phyloP scores from a whole-genome alignment of 345 rosid genomes.

The Eucalyptus pauciflora region DNA sequence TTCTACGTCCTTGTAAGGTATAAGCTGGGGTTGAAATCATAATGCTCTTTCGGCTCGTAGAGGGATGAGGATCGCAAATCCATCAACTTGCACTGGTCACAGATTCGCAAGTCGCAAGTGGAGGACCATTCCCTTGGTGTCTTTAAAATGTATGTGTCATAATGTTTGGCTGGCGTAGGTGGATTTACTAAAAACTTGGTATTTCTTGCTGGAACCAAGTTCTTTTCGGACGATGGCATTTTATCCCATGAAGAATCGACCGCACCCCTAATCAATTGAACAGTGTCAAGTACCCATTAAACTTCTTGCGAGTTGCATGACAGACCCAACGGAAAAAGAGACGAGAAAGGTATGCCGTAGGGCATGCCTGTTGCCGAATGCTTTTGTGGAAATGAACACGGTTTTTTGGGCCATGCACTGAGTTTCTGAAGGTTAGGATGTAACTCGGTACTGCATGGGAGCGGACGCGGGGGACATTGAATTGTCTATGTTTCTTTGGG shows the following conservation, averaged over 20 bases:
- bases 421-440: background rate
- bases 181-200: background rate
- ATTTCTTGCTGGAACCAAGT: background rate
- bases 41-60: background rate
- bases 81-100: background rate
- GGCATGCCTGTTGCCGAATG: background rate
- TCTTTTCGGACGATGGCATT: background rate
- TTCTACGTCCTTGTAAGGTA: background rate
- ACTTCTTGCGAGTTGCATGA: background rate
- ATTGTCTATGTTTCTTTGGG: background rate
- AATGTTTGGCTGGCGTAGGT: background rate
- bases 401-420: background rate
- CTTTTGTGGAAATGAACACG: background rate
- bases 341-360: background rate
- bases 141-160: background rate
- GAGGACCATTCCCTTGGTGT: background rate
- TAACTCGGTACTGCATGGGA: background rate
- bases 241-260: background rate
- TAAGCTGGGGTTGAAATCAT: background rate
- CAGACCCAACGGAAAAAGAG: background rate
- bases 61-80: background rate
- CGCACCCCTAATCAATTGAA: background rate
- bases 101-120: background rate
- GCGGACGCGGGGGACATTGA: background rate
- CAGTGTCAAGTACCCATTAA: background rate